Percentiles rank a stretch among this genome's conserved stretches.
Conservation (phyloP, 2,329 filamentous ascomycete species). For the Colletotrichum higginsianum region DNA sequence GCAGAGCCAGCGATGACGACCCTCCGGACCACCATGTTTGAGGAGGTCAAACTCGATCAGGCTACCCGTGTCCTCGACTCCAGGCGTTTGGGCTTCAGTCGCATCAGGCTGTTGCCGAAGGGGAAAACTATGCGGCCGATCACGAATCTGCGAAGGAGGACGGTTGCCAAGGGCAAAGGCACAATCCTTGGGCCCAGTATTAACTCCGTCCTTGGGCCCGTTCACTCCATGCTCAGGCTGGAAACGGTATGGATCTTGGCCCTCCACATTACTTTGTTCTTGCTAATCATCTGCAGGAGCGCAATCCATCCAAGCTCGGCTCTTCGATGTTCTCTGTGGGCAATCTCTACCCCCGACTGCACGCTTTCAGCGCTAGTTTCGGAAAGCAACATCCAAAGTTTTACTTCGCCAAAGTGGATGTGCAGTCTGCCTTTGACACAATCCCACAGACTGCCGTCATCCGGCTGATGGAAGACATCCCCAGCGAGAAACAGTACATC, state of each 20-base stretch:
- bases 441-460: slow-evolving; percentile 88
- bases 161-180: slow-evolving; percentile 71
- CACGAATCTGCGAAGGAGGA: slow-evolving; percentile 83
- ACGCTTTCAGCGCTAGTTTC: slow-evolving; percentile 74
- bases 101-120: slow-evolving; percentile 88
- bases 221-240: slow-evolving; percentile 82
- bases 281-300: slow-evolving; percentile 46
- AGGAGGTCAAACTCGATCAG: slow-evolving; percentile 75
- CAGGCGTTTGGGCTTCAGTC: slow-evolving; percentile 81
- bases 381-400: slow-evolving; percentile 61
- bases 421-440: slow-evolving; percentile 93
- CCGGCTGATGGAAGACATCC: slow-evolving; percentile 73
- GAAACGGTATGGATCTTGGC: slow-evolving; percentile 73
- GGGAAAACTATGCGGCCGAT: slow-evolving; percentile 83
- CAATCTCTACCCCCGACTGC: slow-evolving; percentile 83
- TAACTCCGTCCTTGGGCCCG: slow-evolving; percentile 73
- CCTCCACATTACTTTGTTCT: background rate
- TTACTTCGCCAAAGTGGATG: slow-evolving; percentile 94
- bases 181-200: slow-evolving; percentile 68
- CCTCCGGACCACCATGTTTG: slow-evolving; percentile 82
- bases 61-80: slow-evolving; percentile 72
- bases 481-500: slow-evolving; percentile 73
- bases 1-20: slow-evolving; percentile 79
- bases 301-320: slow-evolving; percentile 75
- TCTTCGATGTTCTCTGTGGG: slow-evolving; percentile 85